A percentile compares a stretch with the other conserved stretches of the same genome.
Evolutionary conservation across 352 stramenopile genomes (phyloP).

Genomic region (Phytopythium vexans): DNA sequence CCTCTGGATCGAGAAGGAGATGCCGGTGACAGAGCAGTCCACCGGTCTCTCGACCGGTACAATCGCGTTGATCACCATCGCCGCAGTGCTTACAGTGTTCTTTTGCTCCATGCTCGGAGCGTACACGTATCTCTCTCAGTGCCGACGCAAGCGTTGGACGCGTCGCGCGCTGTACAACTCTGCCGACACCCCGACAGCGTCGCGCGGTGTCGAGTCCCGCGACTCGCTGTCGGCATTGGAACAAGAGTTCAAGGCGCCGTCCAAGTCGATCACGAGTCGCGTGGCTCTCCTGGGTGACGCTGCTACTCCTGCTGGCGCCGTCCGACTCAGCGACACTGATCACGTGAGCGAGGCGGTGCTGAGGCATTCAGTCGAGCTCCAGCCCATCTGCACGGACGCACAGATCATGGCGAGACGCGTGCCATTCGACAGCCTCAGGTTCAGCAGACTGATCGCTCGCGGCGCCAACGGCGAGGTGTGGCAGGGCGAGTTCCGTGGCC

Average conservation of each 20-base stretch:
- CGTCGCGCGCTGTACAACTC: too few species aligned
- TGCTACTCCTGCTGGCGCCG: neutral
- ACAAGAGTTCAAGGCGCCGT: too few species aligned
- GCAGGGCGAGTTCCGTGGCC: slow-evolving; percentile 31
- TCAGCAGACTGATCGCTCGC: slow-evolving; percentile 36
- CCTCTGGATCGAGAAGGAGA: slow-evolving; percentile 38
- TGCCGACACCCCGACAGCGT: too few species aligned
- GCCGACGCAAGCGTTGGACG: too few species aligned
- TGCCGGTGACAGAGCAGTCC: slow-evolving; percentile 1
- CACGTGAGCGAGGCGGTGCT: slow-evolving; percentile 1
- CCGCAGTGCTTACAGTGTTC: slow-evolving; percentile 10
- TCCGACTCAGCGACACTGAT: neutral
- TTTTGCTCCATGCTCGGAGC: too few species aligned
- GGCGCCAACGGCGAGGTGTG: slow-evolving; percentile 66
- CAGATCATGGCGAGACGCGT: slow-evolving; percentile 52
- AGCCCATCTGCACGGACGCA: slow-evolving; percentile 30
- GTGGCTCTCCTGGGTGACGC: neutral
- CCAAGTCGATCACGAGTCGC: neutral
- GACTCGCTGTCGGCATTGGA: too few species aligned
- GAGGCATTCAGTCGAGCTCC: slow-evolving; percentile 26
- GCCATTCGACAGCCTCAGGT: slow-evolving; percentile 30
- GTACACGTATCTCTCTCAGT: too few species aligned
- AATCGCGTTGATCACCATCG: slow-evolving; percentile 18
- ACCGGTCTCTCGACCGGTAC: slow-evolving; percentile 14
- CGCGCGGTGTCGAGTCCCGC: too few species aligned